Percentiles rank a stretch among this genome's conserved stretches.
phyloP scores from a whole-genome alignment of 768 basidiomycete genomes.

The Pholiota molesta region DNA sequence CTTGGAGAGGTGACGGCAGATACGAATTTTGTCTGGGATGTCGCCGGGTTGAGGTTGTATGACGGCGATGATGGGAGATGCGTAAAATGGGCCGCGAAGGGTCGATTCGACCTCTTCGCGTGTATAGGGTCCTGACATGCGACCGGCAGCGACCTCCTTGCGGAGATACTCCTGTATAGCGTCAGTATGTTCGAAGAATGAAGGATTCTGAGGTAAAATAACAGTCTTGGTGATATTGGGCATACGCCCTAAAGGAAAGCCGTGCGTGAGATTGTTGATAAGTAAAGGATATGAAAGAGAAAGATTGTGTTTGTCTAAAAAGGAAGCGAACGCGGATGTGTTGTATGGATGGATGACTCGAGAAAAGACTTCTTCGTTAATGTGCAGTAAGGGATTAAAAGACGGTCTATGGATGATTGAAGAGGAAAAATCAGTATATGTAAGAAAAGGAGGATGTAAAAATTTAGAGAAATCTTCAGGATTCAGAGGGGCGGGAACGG shows the following conservation, averaged over 20 bases:
- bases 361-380: conserved; percentile 23
- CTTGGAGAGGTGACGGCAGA: background rate
- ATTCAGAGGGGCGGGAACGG: conserved; percentile 7
- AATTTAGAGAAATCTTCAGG: conserved; percentile 1
- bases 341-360: conserved; percentile 34
- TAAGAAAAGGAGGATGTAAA: conserved; percentile 9
- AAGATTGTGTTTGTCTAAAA: conserved; percentile 27
- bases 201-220: conserved; percentile 26
- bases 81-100: conserved; percentile 30
- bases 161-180: conserved; percentile 22
- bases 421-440: conserved; percentile 22
- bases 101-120: conserved; percentile 19
- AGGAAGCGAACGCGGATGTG: conserved; percentile 25
- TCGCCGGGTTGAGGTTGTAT: conserved; percentile 22
- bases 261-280: conserved; percentile 27
- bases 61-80: conserved; percentile 29
- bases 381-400: conserved; percentile 3
- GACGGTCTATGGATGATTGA: conserved; percentile 18
- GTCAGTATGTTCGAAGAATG: conserved; percentile 4
- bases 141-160: conserved; percentile 18
- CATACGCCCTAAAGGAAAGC: conserved; percentile 38
- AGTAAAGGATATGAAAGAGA: conserved; percentile 30
- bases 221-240: conserved; percentile 20
- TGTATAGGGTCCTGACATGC: conserved; percentile 33
- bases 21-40: background rate